Evolutionary conservation across 129 eudicot species (phyloP).

Genomic region (Saussurea involucrata): DNA sequence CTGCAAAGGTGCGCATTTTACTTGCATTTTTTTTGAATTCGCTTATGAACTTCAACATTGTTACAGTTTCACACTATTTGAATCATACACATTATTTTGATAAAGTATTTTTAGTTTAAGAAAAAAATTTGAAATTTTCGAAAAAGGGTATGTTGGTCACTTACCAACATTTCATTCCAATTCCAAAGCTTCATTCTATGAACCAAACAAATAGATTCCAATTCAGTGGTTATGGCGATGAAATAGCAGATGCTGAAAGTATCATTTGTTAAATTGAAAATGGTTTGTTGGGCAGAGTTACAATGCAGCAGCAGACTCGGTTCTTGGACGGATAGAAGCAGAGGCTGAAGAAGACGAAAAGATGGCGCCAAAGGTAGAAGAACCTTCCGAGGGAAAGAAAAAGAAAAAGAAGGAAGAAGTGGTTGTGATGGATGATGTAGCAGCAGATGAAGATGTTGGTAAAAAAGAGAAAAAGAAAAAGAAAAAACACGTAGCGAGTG

Average conservation of each 20-base stretch:
- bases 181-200: too few relatives aligned
- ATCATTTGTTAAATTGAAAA: neutral
- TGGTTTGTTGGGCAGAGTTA: slow-evolving; percentile 46
- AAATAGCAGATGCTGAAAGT: too few relatives aligned
- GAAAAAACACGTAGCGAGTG: slow-evolving; percentile 30
- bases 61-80: neutral
- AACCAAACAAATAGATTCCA: too few relatives aligned
- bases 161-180: too few relatives aligned
- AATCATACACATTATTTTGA: too few relatives aligned
- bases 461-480: slow-evolving; percentile 57
- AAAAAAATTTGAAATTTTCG: too few relatives aligned
- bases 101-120: too few relatives aligned
- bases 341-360: slow-evolving; percentile 37
- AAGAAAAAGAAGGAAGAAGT: slow-evolving; percentile 51
- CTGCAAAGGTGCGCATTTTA: slow-evolving; percentile 63
- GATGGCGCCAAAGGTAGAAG: neutral
- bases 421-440: neutral
- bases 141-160: too few relatives aligned
- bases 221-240: neutral
- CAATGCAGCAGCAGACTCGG: slow-evolving; percentile 80
- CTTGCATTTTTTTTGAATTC: neutral
- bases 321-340: slow-evolving; percentile 57
- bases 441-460: slow-evolving; percentile 29
- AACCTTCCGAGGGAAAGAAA: slow-evolving; percentile 35
- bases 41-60: neutral